Conservation (phyloP, 1,284 basidiomycete species). For the Microbotryum intermedium region DNA sequence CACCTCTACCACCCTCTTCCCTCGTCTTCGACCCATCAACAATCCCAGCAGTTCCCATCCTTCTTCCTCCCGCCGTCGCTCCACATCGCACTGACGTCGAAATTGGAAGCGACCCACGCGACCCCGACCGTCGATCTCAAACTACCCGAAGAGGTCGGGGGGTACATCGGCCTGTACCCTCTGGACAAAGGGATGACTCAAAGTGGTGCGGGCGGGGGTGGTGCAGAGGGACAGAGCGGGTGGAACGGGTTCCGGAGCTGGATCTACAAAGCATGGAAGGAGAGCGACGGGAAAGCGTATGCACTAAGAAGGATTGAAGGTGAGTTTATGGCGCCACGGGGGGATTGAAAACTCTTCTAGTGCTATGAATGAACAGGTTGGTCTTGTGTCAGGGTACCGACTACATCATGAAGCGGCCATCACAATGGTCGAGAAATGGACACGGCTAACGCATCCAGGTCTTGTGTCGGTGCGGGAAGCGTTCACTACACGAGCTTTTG, state of each 20-base stretch:
- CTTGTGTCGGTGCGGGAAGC: slow-evolving; percentile 82
- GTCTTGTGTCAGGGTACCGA: slow-evolving; percentile 73
- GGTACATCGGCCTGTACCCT: slow-evolving; percentile 28
- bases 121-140: slow-evolving; percentile 31
- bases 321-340: slow-evolving; percentile 43
- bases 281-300: slow-evolving; percentile 69
- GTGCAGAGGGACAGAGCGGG: background rate
- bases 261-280: slow-evolving; percentile 72
- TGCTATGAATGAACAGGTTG: no score
- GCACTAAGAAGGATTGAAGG: slow-evolving; percentile 77
- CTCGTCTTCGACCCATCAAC: slow-evolving; percentile 35
- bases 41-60: slow-evolving; percentile 40
- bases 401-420: slow-evolving; percentile 75
- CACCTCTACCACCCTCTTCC: slow-evolving; percentile 70
- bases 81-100: slow-evolving; percentile 68
- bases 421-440: slow-evolving; percentile 76
- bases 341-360: no score
- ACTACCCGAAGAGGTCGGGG: slow-evolving; percentile 28
- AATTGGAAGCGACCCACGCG: slow-evolving; percentile 63
- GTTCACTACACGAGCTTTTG: slow-evolving; percentile 89
- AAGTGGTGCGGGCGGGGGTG: slow-evolving; percentile 1
- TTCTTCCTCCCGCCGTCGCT: slow-evolving; percentile 65
- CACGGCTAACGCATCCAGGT: slow-evolving; percentile 72
- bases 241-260: slow-evolving; percentile 51
- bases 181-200: slow-evolving; percentile 22